These are phyloP conservation scores for Xylariales sp. DNA, from an alignment of 2,329 filamentous ascomycete genomes.

Conservation along the genomic window DNA sequence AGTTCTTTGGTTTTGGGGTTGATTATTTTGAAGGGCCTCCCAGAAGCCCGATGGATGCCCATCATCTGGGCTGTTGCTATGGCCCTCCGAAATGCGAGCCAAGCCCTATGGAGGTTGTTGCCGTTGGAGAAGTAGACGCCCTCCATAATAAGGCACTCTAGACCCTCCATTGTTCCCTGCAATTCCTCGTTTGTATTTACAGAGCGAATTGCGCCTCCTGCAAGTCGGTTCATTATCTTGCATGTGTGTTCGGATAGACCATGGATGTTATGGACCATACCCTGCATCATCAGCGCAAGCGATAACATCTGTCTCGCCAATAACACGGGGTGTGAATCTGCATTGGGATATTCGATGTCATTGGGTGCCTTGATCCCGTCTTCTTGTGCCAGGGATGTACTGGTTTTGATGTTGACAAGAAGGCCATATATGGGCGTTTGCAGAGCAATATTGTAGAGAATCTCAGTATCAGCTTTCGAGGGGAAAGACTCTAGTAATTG, in stretches of 20 bases:
- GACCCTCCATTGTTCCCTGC: conserved; percentile 29
- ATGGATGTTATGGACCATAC: conserved; percentile 8
- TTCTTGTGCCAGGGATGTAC: conserved; percentile 9
- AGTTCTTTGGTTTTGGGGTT: conserved; percentile 8
- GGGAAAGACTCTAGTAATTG: conserved; percentile 16
- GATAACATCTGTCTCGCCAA: conserved; percentile 28
- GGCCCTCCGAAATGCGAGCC: conserved; percentile 31
- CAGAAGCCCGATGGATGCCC: conserved; percentile 29
- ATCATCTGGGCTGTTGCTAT: conserved; percentile 35
- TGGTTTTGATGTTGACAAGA: conserved; percentile 8
- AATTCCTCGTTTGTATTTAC: conserved; percentile 35
- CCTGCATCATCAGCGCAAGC: conserved; percentile 23
- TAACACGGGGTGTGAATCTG: conserved; percentile 29
- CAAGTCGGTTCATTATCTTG: conserved; percentile 22
- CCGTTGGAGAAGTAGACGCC: conserved; percentile 28
- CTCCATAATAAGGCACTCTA: conserved; percentile 38
- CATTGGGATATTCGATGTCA: no score
- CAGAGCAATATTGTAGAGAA: conserved; percentile 7
- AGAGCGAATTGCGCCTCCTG: no score
- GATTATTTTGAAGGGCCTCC: conserved; percentile 12
- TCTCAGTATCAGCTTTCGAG: conserved; percentile 8
- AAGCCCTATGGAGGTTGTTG: conserved; percentile 34
- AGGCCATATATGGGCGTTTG: not conserved
- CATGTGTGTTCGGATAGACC: conserved; percentile 17
- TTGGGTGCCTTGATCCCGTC: conserved; percentile 7